Evolutionary conservation across 352 stramenopile genomes (phyloP).

Genomic region (Detonula confervacea): DNA sequence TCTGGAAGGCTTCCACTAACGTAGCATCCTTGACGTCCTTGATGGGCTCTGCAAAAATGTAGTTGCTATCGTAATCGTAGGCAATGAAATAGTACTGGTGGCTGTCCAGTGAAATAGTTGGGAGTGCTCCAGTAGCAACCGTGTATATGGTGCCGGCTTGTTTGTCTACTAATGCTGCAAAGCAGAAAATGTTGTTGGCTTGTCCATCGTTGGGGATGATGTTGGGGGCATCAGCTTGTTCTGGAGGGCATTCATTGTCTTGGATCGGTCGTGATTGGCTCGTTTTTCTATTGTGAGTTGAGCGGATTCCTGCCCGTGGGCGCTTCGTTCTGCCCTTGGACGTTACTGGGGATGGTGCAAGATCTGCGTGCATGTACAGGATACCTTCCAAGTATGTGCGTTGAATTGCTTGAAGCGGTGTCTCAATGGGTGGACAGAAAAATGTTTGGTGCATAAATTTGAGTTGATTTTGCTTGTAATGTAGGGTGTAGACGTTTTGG

Average conservation of each 20-base stretch:
- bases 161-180: constrained; percentile 33
- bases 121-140: constrained; percentile 30
- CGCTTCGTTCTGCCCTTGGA: constrained; percentile 30
- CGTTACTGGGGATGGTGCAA: constrained; percentile 8
- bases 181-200: constrained; percentile 29
- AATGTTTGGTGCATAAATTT: constrained; percentile 40
- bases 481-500: background rate
- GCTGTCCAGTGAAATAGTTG: constrained; percentile 24
- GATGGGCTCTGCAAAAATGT: constrained; percentile 37
- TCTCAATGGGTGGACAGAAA: constrained; percentile 27
- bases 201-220: background rate
- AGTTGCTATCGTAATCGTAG: constrained; percentile 54
- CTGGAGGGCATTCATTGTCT: background rate
- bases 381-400: constrained; percentile 8
- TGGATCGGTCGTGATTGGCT: background rate
- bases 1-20: constrained; percentile 26
- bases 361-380: constrained; percentile 3
- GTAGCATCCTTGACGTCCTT: constrained; percentile 19
- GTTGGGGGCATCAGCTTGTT: background rate
- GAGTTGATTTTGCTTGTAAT: constrained; percentile 19
- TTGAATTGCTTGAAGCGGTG: constrained; percentile 17
- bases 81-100: constrained; percentile 40
- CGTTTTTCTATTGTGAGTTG: background rate
- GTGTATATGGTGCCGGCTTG: constrained; percentile 34
- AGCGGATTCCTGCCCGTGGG: background rate